phyloP scores from a whole-genome alignment of 345 rosid species.

The Populus ilicifolia region DNA sequence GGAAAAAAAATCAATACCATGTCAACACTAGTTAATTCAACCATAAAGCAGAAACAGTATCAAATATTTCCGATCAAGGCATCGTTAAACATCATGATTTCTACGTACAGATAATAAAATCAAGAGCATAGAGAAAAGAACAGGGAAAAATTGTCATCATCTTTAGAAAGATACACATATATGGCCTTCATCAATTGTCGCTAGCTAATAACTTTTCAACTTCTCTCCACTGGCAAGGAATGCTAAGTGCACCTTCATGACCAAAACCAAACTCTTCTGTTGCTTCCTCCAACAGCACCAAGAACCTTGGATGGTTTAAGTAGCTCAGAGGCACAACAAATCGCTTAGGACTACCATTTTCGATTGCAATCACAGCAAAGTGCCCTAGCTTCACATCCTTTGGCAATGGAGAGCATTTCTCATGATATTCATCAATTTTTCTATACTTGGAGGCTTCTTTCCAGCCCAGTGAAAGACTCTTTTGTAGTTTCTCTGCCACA shows the following conservation, averaged over 20 bases:
- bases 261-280: conserved; percentile 43
- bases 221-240: conserved; percentile 41
- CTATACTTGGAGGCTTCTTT: background rate
- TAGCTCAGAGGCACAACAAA: conserved; percentile 26
- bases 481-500: background rate
- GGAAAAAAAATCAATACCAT: no score
- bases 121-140: no score
- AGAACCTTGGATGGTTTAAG: conserved; percentile 28
- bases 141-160: no score
- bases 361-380: conserved; percentile 24
- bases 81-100: no score
- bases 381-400: conserved; percentile 9
- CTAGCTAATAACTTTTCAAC: conserved; percentile 33
- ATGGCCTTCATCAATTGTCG: background rate
- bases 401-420: background rate
- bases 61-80: no score
- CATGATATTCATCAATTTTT: conserved; percentile 1
- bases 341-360: conserved; percentile 21
- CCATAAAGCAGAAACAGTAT: no score
- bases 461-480: background rate
- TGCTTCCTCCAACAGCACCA: conserved; percentile 35
- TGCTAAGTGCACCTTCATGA: conserved; percentile 39
- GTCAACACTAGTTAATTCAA: no score
- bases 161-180: no score
- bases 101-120: no score